Evolutionary conservation across 2,329 filamentous ascomycete species (phyloP).

Genomic region (Cordyceps tenuipes): DNA sequence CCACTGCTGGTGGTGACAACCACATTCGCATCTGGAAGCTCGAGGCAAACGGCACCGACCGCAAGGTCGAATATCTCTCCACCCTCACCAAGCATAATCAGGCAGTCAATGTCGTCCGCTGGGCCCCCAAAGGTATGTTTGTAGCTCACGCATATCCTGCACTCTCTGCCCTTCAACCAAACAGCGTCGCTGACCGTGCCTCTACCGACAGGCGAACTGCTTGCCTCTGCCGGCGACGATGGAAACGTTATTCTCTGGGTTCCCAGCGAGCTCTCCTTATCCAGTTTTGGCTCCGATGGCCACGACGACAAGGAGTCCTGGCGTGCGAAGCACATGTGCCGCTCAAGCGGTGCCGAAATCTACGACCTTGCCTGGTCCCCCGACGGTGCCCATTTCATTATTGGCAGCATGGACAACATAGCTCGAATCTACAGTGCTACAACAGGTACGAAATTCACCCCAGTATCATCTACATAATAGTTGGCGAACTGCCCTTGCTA

Average conservation of each 20-base stretch:
- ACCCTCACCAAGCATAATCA: constrained; percentile 92
- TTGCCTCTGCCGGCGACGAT: constrained; percentile 93
- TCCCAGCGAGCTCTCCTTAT: constrained; percentile 65
- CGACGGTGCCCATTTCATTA: constrained; percentile 93
- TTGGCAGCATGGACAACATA: constrained; percentile 98
- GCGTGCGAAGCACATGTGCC: constrained; percentile 96
- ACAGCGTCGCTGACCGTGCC: constrained; percentile 14
- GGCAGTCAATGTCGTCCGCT: constrained; percentile 95
- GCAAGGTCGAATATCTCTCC: constrained; percentile 84
- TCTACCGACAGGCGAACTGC: constrained; percentile 62
- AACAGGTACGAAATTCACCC: constrained; percentile 53
- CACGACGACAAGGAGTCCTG: constrained; percentile 94
- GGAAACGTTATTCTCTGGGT: constrained; percentile 97
- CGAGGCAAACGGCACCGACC: constrained; percentile 73
- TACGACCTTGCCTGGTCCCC: constrained; percentile 98
- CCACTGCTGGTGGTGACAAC: constrained; percentile 92
- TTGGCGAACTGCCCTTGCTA: neutral
- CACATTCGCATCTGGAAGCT: constrained; percentile 95
- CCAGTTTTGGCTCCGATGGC: constrained; percentile 70
- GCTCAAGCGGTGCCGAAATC: constrained; percentile 89
- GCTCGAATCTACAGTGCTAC: constrained; percentile 93
- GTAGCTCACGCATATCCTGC: neutral
- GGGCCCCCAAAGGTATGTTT: constrained; percentile 74
- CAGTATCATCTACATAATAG: neutral
- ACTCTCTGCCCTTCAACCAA: neutral